Evolutionary conservation across 2,329 filamentous ascomycete genomes (phyloP), one percentile per base, ranked within the genome.

Genomic region (Amylocarpus encephaloides): DNA sequence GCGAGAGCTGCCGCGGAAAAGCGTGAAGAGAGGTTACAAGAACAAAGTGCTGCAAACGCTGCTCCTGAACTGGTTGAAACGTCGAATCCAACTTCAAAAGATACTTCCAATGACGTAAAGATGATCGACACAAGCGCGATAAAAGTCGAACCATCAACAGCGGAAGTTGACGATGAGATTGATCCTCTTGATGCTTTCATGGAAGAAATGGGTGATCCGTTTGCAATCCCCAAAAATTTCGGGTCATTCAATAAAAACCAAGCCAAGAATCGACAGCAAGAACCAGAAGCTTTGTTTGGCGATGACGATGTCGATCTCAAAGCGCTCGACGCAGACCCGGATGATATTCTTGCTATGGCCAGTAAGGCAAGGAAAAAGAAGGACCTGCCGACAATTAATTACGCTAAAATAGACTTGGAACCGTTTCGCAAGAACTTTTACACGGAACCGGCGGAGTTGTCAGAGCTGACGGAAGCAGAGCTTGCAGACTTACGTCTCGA

Each of bases 161-260:
- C 80, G 52, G 80, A 82, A 58, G 67, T 69, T 49, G 83, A 89
- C 48, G 88, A 90, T 41, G 81, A 88, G 30, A 71, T 93, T 33
- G 93, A 98, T 66, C 89, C 93, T 6, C 74, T 98, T 34, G 93
- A 98, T 71, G 92, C 90, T n/a, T 98, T 94, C 72, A 98, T 98
- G 93, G 74, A 77, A 48, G 68, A 77, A 35, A 69, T 86, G 44
- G 72, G 72, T 2, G 76, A 80, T 49, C 67, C 77, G 13, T 68
- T 68, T 40, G 69, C 71, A 9, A 63, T 67, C n/a, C 72, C 69
- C 51, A 71, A 70, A 55, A 62, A 48, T 18, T 62, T 48, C 29
- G 48, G 45, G 45, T 60, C 43, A 6, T 63, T 62, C 48, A 58
- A 55, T 41, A 68, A 62, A 49, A 60, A 33, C 41, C 62, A 62